These are phyloP conservation scores for Lodderomyces pseudojiufengensis DNA, from an alignment of 1,139 yeast genomes.

Conservation along the genomic window DNA sequence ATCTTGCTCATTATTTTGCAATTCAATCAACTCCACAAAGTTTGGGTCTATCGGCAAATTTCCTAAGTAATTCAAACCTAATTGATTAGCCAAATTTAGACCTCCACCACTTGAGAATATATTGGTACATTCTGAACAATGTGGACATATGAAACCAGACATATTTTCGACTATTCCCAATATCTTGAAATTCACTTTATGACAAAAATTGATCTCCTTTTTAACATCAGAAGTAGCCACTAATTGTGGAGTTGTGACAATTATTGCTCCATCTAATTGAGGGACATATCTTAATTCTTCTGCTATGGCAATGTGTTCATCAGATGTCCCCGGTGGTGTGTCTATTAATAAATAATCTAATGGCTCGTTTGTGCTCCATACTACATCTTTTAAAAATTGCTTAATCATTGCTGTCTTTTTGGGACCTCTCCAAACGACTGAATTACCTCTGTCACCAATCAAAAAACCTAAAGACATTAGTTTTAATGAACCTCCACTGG, in stretches of 20 bases:
- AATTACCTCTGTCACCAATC: constrained; percentile 75
- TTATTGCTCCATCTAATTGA: constrained; percentile 46
- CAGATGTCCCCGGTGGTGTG: constrained; percentile 98
- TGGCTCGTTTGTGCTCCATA: constrained; percentile 66
- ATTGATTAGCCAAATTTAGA: constrained; percentile 55
- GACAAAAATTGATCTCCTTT: constrained; percentile 47
- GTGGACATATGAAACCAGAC: constrained; percentile 58
- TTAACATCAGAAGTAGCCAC: constrained; percentile 55
- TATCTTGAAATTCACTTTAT: constrained; percentile 40
- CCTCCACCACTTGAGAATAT: constrained; percentile 98
- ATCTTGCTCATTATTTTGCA: constrained; percentile 30
- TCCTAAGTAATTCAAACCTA: constrained; percentile 69
- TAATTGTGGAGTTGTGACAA: constrained; percentile 49
- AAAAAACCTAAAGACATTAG: constrained; percentile 93
- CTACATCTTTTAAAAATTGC: constrained; percentile 86
- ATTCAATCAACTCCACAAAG: constrained; percentile 81
- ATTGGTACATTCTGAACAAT: constrained; percentile 87
- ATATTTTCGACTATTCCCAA: constrained; percentile 46
- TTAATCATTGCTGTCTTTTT: constrained; percentile 97
- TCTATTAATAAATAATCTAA: constrained; percentile 85
- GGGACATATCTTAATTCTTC: constrained; percentile 69
- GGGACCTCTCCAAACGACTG: constrained; percentile 98
- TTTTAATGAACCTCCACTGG: constrained; percentile 35
- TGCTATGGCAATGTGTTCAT: constrained; percentile 95
- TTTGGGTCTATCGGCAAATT: constrained; percentile 89